Percentiles rank a stretch among this genome's conserved stretches.
phyloP scores from a whole-genome alignment of 768 basidiomycete species.

The Lepiota subincarnata region DNA sequence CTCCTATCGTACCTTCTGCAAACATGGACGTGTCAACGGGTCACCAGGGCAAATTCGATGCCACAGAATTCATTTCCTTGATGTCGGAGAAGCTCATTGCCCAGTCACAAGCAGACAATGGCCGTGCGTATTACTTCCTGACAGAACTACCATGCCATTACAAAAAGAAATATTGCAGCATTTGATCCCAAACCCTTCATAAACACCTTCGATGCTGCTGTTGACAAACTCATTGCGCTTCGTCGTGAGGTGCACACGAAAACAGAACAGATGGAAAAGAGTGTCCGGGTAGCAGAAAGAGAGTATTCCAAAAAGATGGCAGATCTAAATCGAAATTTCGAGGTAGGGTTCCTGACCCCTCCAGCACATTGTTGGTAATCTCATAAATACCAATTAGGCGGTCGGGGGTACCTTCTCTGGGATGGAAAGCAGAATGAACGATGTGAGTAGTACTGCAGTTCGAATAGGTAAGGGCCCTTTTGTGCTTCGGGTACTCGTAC shows the following conservation, averaged over 20 bases:
- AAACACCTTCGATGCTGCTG: conserved; percentile 83
- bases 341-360: conserved; percentile 49
- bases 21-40: neutral
- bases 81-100: conserved; percentile 86
- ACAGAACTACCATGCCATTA: neutral
- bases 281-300: conserved; percentile 80
- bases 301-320: conserved; percentile 93
- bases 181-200: conserved; percentile 95
- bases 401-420: conserved; percentile 84
- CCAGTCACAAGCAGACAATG: conserved; percentile 78
- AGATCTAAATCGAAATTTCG: conserved; percentile 92
- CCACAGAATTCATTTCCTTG: conserved; percentile 82
- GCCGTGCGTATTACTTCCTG: conserved; percentile 45
- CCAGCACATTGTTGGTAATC: neutral
- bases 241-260: conserved; percentile 87
- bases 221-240: conserved; percentile 82
- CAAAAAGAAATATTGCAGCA: conserved; percentile 42
- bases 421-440: conserved; percentile 89
- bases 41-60: conserved; percentile 80
- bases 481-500: conserved; percentile 1
- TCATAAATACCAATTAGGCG: conserved; percentile 42
- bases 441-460: conserved; percentile 91
- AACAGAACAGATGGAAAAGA: conserved; percentile 91
- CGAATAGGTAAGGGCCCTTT: conserved; percentile 66
- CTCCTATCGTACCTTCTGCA: neutral